Percentiles rank a stretch among this genome's conserved stretches.
phyloP scores from a whole-genome alignment of 2,329 filamentous ascomycete species.

The Cladobotryum mycophilum region DNA sequence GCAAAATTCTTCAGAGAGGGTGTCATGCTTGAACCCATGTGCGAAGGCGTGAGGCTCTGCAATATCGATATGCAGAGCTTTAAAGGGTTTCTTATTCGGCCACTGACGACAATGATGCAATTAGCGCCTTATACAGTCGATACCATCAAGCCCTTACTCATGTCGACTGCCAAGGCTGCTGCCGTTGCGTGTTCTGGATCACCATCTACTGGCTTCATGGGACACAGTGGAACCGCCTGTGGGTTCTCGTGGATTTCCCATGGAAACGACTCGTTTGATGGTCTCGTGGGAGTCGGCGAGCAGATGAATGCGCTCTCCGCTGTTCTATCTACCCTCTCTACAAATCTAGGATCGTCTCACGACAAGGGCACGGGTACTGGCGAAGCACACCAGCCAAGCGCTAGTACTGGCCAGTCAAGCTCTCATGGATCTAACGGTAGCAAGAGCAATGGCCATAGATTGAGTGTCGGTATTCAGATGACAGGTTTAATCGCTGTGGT shows the following conservation, averaged over 20 bases:
- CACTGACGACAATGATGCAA: conserved; percentile 45
- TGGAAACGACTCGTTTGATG: conserved; percentile 38
- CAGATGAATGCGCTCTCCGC: conserved; percentile 54
- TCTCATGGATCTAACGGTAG: too few relatives aligned
- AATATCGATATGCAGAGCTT: conserved; percentile 56
- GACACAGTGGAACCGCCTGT: conserved; percentile 41
- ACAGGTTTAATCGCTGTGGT: too few relatives aligned
- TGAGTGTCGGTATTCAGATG: too few relatives aligned
- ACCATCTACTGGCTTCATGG: conserved; percentile 34
- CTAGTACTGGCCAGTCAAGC: too few relatives aligned
- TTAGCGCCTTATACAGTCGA: conserved; percentile 47
- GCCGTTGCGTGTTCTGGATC: conserved; percentile 46
- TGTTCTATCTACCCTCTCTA: conserved; percentile 30
- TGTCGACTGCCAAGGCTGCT: conserved; percentile 46
- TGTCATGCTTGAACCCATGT: conserved; percentile 59
- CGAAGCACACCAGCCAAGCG: too few relatives aligned
- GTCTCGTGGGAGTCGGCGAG: conserved; percentile 49
- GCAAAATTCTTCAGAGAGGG: conserved; percentile 33
- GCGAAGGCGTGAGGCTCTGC: conserved; percentile 52
- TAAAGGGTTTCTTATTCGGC: conserved; percentile 53
- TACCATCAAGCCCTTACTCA: conserved; percentile 43
- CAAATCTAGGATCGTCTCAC: too few relatives aligned
- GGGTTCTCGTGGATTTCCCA: conserved; percentile 46
- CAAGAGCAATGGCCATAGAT: too few relatives aligned
- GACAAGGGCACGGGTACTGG: too few relatives aligned